Conservation (phyloP, 2,329 filamentous ascomycete species). For the Ophiostoma ulmi region DNA sequence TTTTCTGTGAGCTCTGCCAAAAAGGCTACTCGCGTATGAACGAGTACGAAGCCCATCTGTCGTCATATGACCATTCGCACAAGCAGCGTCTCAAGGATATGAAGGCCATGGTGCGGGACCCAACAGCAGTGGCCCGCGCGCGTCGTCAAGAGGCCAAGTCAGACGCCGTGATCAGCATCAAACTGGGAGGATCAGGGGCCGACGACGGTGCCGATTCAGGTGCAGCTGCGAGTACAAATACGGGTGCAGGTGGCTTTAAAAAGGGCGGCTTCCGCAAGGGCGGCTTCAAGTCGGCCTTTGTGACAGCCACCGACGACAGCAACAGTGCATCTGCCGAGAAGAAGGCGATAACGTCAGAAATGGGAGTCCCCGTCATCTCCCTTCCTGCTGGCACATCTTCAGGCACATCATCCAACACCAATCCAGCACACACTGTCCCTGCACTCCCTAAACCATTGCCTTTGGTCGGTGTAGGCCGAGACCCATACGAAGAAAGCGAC, state of each 20-base stretch:
- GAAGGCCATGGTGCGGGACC: slow-evolving; percentile 75
- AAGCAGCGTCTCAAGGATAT: slow-evolving; percentile 84
- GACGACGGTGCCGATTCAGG: slow-evolving; percentile 21
- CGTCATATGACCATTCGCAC: slow-evolving; percentile 92
- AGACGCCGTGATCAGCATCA: slow-evolving; percentile 64
- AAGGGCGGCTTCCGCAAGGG: slow-evolving; percentile 69
- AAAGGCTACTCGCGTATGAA: slow-evolving; percentile 95
- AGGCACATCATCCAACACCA: background rate
- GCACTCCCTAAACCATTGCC: background rate
- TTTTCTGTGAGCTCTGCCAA: slow-evolving; percentile 81
- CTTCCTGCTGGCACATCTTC: background rate
- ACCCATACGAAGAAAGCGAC: slow-evolving; percentile 47
- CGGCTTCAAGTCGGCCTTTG: slow-evolving; percentile 74
- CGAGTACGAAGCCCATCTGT: slow-evolving; percentile 91
- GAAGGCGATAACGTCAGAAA: background rate
- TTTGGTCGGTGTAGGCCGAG: background rate
- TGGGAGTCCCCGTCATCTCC: background rate
- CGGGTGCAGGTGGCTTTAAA: slow-evolving; percentile 50
- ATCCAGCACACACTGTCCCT: background rate
- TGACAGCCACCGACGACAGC: slow-evolving; percentile 39
- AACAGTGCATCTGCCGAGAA: slow-evolving; percentile 28
- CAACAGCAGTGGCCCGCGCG: slow-evolving; percentile 58
- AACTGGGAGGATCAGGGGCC: slow-evolving; percentile 42
- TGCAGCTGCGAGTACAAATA: background rate
- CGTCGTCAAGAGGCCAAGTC: slow-evolving; percentile 67